Evolutionary conservation across 2,329 filamentous ascomycete species (phyloP).

Genomic region (Colletotrichum paranaense): DNA sequence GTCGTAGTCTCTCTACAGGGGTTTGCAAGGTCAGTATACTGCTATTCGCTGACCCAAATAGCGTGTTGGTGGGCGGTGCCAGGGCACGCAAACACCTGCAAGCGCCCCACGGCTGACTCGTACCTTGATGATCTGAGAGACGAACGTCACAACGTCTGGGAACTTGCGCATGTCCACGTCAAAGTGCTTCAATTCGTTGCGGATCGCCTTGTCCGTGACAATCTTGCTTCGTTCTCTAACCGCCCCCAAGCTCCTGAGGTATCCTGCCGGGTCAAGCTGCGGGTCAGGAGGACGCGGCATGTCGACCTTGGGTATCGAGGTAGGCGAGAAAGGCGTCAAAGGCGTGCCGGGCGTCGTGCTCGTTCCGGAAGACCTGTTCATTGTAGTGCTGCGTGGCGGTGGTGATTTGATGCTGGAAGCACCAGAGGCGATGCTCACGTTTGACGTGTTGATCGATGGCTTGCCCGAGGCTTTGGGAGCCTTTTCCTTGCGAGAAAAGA

Average conservation of each 20-base stretch:
- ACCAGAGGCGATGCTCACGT: constrained; percentile 63
- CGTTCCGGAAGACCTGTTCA: constrained; percentile 63
- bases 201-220: constrained; percentile 80
- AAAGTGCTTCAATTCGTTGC: constrained; percentile 85
- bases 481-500: constrained; percentile 68
- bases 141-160: constrained; percentile 83
- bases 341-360: constrained; percentile 61
- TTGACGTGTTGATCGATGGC: constrained; percentile 55
- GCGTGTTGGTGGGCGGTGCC: not conserved
- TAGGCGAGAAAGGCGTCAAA: constrained; percentile 62
- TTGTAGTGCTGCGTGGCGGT: constrained; percentile 45
- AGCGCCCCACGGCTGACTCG: constrained; percentile 38
- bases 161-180: constrained; percentile 90
- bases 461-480: constrained; percentile 52
- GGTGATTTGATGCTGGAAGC: constrained; percentile 60
- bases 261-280: constrained; percentile 86
- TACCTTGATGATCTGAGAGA: constrained; percentile 96
- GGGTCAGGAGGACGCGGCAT: constrained; percentile 90
- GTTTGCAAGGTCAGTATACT: constrained; percentile 18
- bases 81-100: not conserved
- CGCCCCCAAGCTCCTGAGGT: constrained; percentile 88
- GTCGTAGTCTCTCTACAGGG: constrained; percentile 63
- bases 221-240: constrained; percentile 83
- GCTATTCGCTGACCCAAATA: not conserved
- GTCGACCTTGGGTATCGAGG: constrained; percentile 77